These are phyloP conservation scores for Neonectria neomacrospora DNA, from an alignment of 2,329 filamentous ascomycete species.

Conservation along the genomic window DNA sequence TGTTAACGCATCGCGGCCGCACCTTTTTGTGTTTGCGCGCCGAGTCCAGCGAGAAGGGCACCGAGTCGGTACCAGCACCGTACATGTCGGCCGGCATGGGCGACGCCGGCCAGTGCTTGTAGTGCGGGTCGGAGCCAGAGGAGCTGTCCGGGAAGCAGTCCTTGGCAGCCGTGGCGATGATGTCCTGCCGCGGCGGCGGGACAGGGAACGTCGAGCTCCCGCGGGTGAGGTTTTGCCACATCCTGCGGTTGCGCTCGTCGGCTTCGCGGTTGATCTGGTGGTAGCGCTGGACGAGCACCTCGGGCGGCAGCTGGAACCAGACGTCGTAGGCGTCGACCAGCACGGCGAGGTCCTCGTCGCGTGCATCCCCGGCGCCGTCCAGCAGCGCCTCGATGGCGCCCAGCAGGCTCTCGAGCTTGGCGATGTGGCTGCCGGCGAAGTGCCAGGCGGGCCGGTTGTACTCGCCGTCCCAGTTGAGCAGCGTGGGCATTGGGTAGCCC, in stretches of 20 bases:
- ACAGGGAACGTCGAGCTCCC: constrained; percentile 43
- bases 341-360: constrained; percentile 49
- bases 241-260: constrained; percentile 41
- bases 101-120: constrained; percentile 52
- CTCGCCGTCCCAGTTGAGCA: constrained; percentile 53
- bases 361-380: constrained; percentile 29
- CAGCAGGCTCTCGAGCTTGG: constrained; percentile 51
- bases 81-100: constrained; percentile 50
- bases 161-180: constrained; percentile 50
- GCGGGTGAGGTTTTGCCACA: constrained; percentile 38
- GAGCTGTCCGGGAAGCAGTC: constrained; percentile 49
- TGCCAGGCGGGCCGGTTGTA: constrained; percentile 53
- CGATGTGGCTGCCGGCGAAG: constrained; percentile 52
- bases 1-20: constrained; percentile 50
- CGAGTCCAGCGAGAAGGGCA: constrained; percentile 45
- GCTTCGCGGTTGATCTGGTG: constrained; percentile 50
- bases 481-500: constrained; percentile 51
- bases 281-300: constrained; percentile 51
- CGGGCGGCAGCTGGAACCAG: constrained; percentile 54
- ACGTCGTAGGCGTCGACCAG: constrained; percentile 54
- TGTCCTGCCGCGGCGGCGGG: constrained; percentile 46
- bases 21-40: constrained; percentile 49
- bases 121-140: constrained; percentile 51
- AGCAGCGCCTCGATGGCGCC: constrained; percentile 47
- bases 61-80: constrained; percentile 47